Evolutionary conservation across 805 yeast species (phyloP).

Genomic region (Nakazawaea laoshanensis): DNA sequence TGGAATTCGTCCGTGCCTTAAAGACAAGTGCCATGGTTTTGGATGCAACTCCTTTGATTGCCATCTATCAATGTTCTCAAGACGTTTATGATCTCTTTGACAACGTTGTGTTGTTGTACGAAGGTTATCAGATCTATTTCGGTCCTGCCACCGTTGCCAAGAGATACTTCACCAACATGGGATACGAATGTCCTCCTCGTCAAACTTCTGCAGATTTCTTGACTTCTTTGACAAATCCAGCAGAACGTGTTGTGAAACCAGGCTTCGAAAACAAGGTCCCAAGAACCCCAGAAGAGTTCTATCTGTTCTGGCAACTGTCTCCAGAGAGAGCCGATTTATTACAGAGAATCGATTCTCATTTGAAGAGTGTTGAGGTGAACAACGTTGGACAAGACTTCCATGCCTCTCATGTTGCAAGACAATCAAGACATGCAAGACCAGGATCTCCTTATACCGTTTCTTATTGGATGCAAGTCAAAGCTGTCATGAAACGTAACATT

Average conservation of each 20-base stretch:
- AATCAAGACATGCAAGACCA: constrained; percentile 31
- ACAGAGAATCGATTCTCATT: constrained; percentile 32
- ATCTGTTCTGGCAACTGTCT: constrained; percentile 39
- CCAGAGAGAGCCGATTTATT: constrained; percentile 30
- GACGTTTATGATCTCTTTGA: constrained; percentile 36
- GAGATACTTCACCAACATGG: constrained; percentile 31
- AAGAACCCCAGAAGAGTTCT: constrained; percentile 42
- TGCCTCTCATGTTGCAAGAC: constrained; percentile 26
- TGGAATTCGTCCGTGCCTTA: constrained; percentile 52
- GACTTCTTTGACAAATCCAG: constrained; percentile 34
- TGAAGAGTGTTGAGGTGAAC: constrained; percentile 9
- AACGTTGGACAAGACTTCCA: constrained; percentile 16
- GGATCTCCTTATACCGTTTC: constrained; percentile 38
- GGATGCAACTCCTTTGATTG: constrained; percentile 42
- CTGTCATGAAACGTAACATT: constrained; percentile 32
- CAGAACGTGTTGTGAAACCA: constrained; percentile 32
- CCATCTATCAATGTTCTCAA: constrained; percentile 39
- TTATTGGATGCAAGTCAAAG: constrained; percentile 36
- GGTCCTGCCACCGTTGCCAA: constrained; percentile 30
- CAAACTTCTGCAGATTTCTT: constrained; percentile 39
- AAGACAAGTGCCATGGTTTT: constrained; percentile 45
- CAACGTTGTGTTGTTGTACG: constrained; percentile 31
- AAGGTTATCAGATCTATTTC: constrained; percentile 34
- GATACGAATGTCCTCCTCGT: constrained; percentile 36
- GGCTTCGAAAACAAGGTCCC: constrained; percentile 45